Evolutionary conservation across 176 grass and related monocot species (phyloP).

Genomic region (Puccinellia tenuiflora): DNA sequence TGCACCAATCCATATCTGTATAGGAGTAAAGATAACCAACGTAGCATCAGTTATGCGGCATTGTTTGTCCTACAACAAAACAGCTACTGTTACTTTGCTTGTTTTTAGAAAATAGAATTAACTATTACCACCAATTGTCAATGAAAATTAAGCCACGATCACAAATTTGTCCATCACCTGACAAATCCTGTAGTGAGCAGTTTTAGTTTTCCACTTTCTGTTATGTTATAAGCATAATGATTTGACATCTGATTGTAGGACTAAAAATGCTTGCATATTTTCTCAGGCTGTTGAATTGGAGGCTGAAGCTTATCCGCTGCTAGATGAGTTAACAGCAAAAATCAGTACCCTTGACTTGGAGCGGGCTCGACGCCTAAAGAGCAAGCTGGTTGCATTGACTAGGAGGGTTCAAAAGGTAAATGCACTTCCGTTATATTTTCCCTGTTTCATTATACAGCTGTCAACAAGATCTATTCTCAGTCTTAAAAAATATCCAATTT

Average conservation of each 20-base stretch:
- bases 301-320: slow-evolving; percentile 81
- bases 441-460: neutral
- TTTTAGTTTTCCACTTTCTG: neutral
- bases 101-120: neutral
- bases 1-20: neutral
- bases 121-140: neutral
- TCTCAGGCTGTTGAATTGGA: slow-evolving; percentile 79
- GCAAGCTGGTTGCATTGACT: slow-evolving; percentile 83
- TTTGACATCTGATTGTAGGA: neutral
- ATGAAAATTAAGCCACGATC: neutral
- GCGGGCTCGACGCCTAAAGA: slow-evolving; percentile 73
- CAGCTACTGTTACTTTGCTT: neutral
- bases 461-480: neutral
- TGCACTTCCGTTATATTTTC: neutral
- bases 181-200: neutral
- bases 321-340: slow-evolving; percentile 78
- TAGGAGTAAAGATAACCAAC: neutral
- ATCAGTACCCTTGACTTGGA: slow-evolving; percentile 94
- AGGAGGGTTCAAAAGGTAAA: slow-evolving; percentile 94
- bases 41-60: neutral
- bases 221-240: slow-evolving; percentile 4
- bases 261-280: slow-evolving; percentile 13
- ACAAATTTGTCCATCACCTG: neutral
- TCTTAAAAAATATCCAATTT: neutral
- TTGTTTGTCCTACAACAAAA: neutral